These are phyloP conservation scores for Leptographium galeiforme DNA, from an alignment of 2,329 filamentous ascomycete species.

Conservation along the genomic window DNA sequence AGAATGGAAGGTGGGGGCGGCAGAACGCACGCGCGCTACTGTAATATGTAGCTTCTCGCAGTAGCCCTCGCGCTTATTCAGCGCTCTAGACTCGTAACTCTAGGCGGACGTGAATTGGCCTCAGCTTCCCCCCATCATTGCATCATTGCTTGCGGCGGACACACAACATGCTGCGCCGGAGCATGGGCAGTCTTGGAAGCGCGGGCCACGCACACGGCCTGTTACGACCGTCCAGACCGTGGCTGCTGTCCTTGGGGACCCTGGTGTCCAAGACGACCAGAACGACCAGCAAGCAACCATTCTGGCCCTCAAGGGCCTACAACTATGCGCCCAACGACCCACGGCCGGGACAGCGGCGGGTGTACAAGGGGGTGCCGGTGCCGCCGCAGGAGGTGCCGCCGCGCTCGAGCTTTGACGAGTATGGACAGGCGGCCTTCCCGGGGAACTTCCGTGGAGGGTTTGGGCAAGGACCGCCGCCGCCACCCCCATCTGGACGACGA, in stretches of 20 bases:
- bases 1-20: too few relatives aligned
- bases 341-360: not conserved
- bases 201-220: too few relatives aligned
- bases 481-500: not conserved
- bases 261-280: too few relatives aligned
- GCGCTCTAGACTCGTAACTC: too few relatives aligned
- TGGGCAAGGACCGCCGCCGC: not conserved
- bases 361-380: slow-evolving; percentile 8
- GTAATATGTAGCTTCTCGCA: too few relatives aligned
- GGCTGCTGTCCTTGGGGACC: too few relatives aligned
- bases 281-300: not conserved
- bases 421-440: not conserved
- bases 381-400: slow-evolving; percentile 9
- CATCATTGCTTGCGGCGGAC: not conserved
- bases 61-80: too few relatives aligned
- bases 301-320: slow-evolving; percentile 4
- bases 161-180: too few relatives aligned
- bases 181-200: too few relatives aligned
- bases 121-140: not conserved
- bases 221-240: too few relatives aligned
- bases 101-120: too few relatives aligned
- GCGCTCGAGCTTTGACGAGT: slow-evolving; percentile 1
- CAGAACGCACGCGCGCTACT: too few relatives aligned
- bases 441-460: not conserved
- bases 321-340: slow-evolving; percentile 7